phyloP scores from a whole-genome alignment of 2,329 filamentous ascomycete species.

The Coniochaeta sp. region DNA sequence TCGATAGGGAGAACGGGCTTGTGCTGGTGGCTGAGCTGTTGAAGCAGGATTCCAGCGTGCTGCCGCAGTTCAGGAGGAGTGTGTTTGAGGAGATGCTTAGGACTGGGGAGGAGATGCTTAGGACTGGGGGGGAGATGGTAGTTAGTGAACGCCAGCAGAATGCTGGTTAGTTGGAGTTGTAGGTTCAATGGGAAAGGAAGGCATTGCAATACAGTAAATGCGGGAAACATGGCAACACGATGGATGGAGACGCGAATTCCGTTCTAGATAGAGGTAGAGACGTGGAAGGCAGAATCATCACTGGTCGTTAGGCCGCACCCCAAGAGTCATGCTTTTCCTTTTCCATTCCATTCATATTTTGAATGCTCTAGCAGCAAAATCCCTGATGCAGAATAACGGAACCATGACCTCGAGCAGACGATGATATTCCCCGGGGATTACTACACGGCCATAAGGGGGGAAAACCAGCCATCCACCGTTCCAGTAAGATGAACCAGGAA shows the following conservation, averaged over 20 bases:
- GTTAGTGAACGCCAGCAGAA: constrained; percentile 14
- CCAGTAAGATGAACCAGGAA: constrained; percentile 19
- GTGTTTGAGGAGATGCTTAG: constrained; percentile 42
- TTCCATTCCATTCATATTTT: constrained; percentile 16
- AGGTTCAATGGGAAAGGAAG: neutral
- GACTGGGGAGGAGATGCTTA: no score
- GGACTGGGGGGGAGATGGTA: constrained; percentile 38
- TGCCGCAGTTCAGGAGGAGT: constrained; percentile 30
- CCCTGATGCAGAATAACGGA: constrained; percentile 20
- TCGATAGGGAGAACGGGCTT: constrained; percentile 55
- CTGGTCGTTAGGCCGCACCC: neutral
- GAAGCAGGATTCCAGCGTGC: constrained; percentile 30
- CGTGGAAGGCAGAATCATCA: neutral
- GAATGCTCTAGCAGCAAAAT: constrained; percentile 22
- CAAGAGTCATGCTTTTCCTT: constrained; percentile 13
- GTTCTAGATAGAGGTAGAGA: neutral
- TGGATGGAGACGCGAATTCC: neutral
- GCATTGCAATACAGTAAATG: neutral
- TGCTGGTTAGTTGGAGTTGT: neutral
- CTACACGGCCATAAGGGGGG: constrained; percentile 16
- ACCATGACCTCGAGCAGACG: constrained; percentile 13
- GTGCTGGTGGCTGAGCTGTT: constrained; percentile 51
- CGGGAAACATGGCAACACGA: no score
- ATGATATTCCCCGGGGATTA: constrained; percentile 12
- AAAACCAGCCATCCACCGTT: constrained; percentile 15